These are phyloP conservation scores for Fragosphaeria purpurea DNA, from an alignment of 2,329 filamentous ascomycete species.

Conservation along the genomic window DNA sequence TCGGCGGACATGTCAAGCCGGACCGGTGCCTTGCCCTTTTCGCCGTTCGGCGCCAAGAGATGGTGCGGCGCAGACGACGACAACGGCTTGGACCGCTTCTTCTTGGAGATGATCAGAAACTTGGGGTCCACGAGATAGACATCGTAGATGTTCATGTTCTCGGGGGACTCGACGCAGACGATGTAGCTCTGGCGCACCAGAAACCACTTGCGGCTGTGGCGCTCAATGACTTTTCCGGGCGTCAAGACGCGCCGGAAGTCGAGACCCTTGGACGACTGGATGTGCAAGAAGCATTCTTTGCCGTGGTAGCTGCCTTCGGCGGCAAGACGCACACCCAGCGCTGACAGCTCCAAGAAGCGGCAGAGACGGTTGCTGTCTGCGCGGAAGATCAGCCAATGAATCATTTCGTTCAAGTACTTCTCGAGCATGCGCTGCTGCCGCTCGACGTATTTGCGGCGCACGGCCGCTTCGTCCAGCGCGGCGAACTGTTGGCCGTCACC, in stretches of 20 bases:
- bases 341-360: constrained; percentile 90
- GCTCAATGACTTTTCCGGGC: constrained; percentile 65
- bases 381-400: constrained; percentile 92
- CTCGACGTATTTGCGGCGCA: constrained; percentile 60
- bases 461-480: constrained; percentile 44
- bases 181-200: constrained; percentile 96
- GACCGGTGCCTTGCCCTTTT: constrained; percentile 29
- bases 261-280: constrained; percentile 81
- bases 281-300: constrained; percentile 89
- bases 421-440: constrained; percentile 79
- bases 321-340: constrained; percentile 83
- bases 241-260: constrained; percentile 76
- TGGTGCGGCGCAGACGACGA: constrained; percentile 9
- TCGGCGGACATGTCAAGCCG: constrained; percentile 41
- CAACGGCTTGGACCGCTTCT: constrained; percentile 36
- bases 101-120: constrained; percentile 73
- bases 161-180: constrained; percentile 94
- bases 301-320: constrained; percentile 96
- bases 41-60: constrained; percentile 31
- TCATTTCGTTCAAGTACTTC: constrained; percentile 84
- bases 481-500: constrained; percentile 24
- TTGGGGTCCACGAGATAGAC: constrained; percentile 92
- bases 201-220: constrained; percentile 94
- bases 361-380: constrained; percentile 92
- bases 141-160: constrained; percentile 98